Evolutionary conservation across 2,329 filamentous ascomycete species (phyloP).

Genomic region (Domatiomyces catenatus): DNA sequence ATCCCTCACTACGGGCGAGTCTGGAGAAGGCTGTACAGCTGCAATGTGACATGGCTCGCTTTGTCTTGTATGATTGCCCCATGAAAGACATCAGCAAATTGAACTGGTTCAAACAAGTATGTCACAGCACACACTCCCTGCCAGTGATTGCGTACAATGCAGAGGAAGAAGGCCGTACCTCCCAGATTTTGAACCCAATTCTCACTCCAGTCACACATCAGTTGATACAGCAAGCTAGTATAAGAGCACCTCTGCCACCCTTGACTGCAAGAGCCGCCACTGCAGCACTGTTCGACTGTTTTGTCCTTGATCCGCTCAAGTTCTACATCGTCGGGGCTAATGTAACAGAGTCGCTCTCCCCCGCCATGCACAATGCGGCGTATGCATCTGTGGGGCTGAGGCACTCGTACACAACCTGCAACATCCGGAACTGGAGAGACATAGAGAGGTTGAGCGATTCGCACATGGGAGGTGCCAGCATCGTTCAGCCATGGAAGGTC

Average conservation of each 20-base stretch:
- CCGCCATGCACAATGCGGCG: constrained; percentile 30
- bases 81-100: constrained; percentile 26
- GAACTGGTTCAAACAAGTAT: constrained; percentile 25
- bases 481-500: constrained; percentile 31
- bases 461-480: constrained; percentile 29
- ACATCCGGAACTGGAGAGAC: constrained; percentile 23
- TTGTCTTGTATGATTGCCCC: constrained; percentile 21
- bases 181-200: constrained; percentile 29
- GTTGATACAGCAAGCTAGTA: constrained; percentile 15
- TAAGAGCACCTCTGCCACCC: neutral
- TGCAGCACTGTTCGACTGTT: constrained; percentile 26
- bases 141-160: constrained; percentile 28
- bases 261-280: constrained; percentile 26
- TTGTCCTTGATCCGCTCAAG: constrained; percentile 27
- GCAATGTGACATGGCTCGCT: constrained; percentile 26
- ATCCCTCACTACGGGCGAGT: constrained; percentile 16
- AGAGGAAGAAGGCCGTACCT: constrained; percentile 27
- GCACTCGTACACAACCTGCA: constrained; percentile 26
- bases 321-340: constrained; percentile 29
- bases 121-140: constrained; percentile 19
- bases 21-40: constrained; percentile 17
- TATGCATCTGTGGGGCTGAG: constrained; percentile 26
- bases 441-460: constrained; percentile 25
- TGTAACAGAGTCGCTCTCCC: constrained; percentile 28
- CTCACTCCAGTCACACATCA: constrained; percentile 29